These are phyloP conservation scores for Ustulina deusta DNA, from an alignment of 2,329 filamentous ascomycete genomes.

Conservation along the genomic window DNA sequence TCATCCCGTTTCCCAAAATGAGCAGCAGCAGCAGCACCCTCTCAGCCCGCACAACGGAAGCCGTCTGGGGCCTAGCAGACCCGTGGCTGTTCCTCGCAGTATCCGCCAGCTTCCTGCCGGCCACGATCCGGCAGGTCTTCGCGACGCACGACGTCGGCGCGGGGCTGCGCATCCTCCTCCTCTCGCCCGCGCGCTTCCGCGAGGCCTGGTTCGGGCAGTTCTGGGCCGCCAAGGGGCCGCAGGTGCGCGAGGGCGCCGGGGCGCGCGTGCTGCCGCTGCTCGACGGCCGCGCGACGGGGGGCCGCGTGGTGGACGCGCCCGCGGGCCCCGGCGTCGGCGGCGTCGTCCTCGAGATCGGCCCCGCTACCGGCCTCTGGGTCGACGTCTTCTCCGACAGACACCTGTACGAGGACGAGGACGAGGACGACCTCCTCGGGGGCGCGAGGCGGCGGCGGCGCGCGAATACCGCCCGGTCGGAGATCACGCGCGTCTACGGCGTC, in stretches of 20 bases:
- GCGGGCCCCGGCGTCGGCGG: conserved; percentile 59
- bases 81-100: conserved; percentile 67
- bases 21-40: conserved; percentile 15
- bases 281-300: conserved; percentile 59
- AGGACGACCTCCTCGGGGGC: too few relatives aligned
- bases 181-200: conserved; percentile 57
- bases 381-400: conserved; percentile 58
- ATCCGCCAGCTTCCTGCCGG: conserved; percentile 63
- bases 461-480: conserved; percentile 34
- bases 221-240: conserved; percentile 68
- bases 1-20: conserved; percentile 23
- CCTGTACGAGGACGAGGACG: conserved; percentile 10
- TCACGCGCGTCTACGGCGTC: conserved; percentile 69
- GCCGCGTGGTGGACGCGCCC: conserved; percentile 52
- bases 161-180: conserved; percentile 25
- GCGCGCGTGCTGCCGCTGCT: conserved; percentile 65
- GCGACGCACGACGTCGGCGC: conserved; percentile 47
- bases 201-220: conserved; percentile 71
- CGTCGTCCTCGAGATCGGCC: conserved; percentile 71
- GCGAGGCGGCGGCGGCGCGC: too few relatives aligned
- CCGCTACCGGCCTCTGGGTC: conserved; percentile 72
- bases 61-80: conserved; percentile 54
- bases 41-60: conserved; percentile 40
- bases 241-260: conserved; percentile 58
- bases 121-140: conserved; percentile 61